Conservation (phyloP, 768 basidiomycete species). For the Pleurotus tuoliensis region DNA sequence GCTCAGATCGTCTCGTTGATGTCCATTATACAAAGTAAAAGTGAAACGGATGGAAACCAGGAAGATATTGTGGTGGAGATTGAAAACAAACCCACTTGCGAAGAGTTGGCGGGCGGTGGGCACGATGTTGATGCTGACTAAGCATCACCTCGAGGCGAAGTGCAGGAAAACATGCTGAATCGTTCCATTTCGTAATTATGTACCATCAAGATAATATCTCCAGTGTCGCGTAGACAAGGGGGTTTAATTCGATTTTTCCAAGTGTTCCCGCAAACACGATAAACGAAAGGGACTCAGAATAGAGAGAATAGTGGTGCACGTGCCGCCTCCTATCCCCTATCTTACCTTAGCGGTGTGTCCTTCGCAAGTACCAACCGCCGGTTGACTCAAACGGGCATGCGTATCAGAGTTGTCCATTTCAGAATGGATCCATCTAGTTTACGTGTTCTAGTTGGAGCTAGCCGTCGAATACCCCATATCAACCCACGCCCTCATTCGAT, state of each 20-base stretch:
- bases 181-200: not conserved
- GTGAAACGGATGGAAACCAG: not conserved
- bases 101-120: conserved; percentile 4
- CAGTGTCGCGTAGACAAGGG: no score
- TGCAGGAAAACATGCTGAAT: not conserved
- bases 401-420: no score
- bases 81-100: conserved; percentile 7
- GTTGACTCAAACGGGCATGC: no score
- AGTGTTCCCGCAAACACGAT: no score
- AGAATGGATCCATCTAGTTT: not conserved
- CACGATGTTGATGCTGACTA: conserved; percentile 4
- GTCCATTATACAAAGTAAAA: conserved; percentile 7
- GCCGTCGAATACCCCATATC: conserved; percentile 53
- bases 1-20: conserved; percentile 2
- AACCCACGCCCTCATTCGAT: conserved; percentile 49
- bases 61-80: conserved; percentile 1
- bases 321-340: no score
- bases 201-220: no score
- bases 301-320: no score
- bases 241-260: no score
- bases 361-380: no score
- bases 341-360: no score
- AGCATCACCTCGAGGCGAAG: conserved; percentile 8
- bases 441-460: conserved; percentile 26
- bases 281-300: no score